A percentile compares a stretch with the other conserved stretches of the same genome.
These are phyloP conservation scores for Limonium bicolor DNA, from an alignment of 148 eudicot genomes.

Conservation along the genomic window DNA sequence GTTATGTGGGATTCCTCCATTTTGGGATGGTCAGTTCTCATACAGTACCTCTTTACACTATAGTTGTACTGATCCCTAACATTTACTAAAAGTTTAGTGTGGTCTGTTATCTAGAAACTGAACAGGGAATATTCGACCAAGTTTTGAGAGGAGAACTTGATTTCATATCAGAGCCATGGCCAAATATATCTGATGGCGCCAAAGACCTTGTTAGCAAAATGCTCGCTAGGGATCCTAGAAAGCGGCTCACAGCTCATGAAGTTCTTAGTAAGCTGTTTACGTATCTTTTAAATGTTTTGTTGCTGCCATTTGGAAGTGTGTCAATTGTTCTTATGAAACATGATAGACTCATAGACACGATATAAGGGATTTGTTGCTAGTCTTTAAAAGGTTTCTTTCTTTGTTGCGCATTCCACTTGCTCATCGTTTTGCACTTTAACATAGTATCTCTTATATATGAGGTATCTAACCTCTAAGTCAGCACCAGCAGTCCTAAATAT, in stretches of 20 bases:
- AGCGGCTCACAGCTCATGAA: slow-evolving; percentile 14
- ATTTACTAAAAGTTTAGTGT: no score
- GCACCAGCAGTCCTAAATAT: no score
- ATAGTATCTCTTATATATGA: no score
- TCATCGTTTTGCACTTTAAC: no score
- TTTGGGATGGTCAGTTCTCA: slow-evolving; percentile 72
- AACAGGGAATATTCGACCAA: slow-evolving; percentile 11
- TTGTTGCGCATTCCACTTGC: no score
- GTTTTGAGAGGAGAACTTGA: slow-evolving; percentile 15
- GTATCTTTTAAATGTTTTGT: background rate
- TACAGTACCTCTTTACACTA: background rate
- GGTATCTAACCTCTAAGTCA: no score
- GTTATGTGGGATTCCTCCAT: slow-evolving; percentile 81
- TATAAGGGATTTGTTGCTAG: no score
- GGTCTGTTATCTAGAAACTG: slow-evolving; percentile 6
- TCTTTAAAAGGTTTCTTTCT: no score
- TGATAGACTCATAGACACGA: no score
- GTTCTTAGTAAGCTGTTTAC: slow-evolving; percentile 11
- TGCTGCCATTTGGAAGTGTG: no score
- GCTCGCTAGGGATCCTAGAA: slow-evolving; percentile 7
- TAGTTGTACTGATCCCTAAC: no score
- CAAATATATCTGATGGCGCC: slow-evolving; percentile 13
- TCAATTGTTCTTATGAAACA: no score
- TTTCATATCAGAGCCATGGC: slow-evolving; percentile 16
- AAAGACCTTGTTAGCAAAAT: slow-evolving; percentile 17